A percentile compares a stretch with the other conserved stretches of the same genome.
Conservation (phyloP, 2,329 filamentous ascomycete genomes). For the Arthrobotrys megalospora region DNA sequence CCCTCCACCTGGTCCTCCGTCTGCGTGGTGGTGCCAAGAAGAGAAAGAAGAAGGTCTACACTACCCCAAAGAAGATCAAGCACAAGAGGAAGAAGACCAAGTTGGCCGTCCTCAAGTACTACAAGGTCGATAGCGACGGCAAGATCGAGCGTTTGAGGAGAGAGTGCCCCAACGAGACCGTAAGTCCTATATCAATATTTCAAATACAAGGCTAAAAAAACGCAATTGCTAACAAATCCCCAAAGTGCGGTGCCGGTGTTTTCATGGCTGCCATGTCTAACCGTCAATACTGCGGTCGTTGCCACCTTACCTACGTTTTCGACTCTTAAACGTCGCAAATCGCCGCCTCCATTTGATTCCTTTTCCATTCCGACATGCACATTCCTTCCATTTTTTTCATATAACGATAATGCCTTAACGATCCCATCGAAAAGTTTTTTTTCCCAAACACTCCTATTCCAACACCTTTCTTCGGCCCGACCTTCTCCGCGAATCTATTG, state of each 20-base stretch:
- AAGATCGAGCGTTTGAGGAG: conserved; percentile 99
- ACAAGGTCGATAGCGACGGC: conserved; percentile 99
- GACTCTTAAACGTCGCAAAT: conserved; percentile 62
- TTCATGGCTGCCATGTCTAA: conserved; percentile 99
- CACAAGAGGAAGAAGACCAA: conserved; percentile 99
- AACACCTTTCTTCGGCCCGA: conserved; percentile 11
- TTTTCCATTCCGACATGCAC: conserved; percentile 38
- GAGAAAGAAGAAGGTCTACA: conserved; percentile 99
- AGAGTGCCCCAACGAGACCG: conserved; percentile 93
- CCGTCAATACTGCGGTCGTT: conserved; percentile 87
- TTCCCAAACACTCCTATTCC: conserved; percentile 2
- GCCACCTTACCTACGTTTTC: conserved; percentile 65
- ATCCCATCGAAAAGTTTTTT: conserved; percentile 25
- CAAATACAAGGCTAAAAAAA: conserved; percentile 20
- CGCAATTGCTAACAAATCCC: conserved; percentile 67
- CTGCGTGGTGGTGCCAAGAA: conserved; percentile 80
- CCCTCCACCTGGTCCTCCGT: conserved; percentile 70
- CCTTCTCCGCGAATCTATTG: conserved; percentile 34
- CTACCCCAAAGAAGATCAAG: conserved; percentile 99
- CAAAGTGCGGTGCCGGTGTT: conserved; percentile 97
- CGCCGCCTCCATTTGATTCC: conserved; percentile 38
- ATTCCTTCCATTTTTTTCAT: conserved; percentile 38
- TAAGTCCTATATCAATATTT: conserved; percentile 72
- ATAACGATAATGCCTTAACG: conserved; percentile 40
- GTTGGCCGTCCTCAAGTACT: conserved; percentile 99